Conservation (phyloP, 108 stramenopile genomes). For the Pseudonitzschia multiseries region DNA sequence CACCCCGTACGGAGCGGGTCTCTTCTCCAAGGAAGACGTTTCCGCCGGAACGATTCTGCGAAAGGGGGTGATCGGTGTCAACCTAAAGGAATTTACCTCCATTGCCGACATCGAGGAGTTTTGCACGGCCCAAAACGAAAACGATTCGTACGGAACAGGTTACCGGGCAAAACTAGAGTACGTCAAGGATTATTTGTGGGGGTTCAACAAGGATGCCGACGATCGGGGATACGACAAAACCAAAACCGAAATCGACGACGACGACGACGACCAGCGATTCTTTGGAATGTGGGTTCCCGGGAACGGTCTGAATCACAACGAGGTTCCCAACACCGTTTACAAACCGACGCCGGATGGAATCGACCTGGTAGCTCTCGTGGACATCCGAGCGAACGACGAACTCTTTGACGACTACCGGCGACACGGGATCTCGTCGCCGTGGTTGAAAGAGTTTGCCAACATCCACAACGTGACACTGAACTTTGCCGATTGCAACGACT, state of each 20-base stretch:
- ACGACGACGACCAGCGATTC: conserved; percentile 24
- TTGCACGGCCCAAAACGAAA: too few species aligned
- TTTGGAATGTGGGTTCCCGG: conserved; percentile 54
- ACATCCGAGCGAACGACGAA: conserved; percentile 34
- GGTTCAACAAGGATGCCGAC: conserved; percentile 39
- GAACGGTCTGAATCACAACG: conserved; percentile 46
- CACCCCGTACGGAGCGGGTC: conserved; percentile 40
- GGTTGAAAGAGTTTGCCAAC: conserved; percentile 38
- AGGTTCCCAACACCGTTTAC: conserved; percentile 44
- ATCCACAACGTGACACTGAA: conserved; percentile 32
- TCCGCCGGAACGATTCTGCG: conserved; percentile 34
- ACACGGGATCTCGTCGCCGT: conserved; percentile 32
- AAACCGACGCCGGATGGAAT: conserved; percentile 30
- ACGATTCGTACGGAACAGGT: neutral
- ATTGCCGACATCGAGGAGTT: conserved; percentile 39
- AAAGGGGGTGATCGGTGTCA: conserved; percentile 26
- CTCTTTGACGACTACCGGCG: conserved; percentile 46
- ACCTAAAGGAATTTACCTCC: conserved; percentile 36
- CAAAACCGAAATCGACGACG: neutral
- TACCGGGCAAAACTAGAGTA: conserved; percentile 24
- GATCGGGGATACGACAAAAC: conserved; percentile 24
- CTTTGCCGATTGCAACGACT: conserved; percentile 48
- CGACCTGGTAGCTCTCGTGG: conserved; percentile 33
- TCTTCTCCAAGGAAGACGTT: conserved; percentile 40
- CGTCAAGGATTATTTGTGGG: conserved; percentile 49